phyloP scores from a whole-genome alignment of 495 filamentous ascomycete genomes.

The Staphylotrichum longicolle region DNA sequence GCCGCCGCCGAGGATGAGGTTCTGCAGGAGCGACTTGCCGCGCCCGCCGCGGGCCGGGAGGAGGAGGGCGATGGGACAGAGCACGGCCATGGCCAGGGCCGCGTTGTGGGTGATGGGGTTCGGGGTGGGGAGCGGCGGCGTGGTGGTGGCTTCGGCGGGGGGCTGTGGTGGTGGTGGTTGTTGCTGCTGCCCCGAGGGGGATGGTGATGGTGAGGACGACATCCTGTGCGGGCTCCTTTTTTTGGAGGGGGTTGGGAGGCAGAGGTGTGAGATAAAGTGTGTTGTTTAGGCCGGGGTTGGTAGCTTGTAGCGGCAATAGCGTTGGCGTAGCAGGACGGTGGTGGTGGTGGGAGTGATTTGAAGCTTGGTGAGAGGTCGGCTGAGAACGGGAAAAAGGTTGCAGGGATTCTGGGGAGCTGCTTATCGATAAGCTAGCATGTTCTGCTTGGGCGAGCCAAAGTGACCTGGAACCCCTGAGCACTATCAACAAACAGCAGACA shows the following conservation, averaged over 20 bases:
- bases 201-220: not conserved
- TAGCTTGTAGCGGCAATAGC: no score
- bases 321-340: not conserved
- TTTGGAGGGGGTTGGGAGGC: no score
- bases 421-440: no score
- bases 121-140: not conserved
- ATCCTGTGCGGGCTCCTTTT: not conserved
- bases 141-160: constrained; percentile 8
- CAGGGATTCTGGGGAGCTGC: no score
- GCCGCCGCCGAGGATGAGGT: constrained; percentile 56
- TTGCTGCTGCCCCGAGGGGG: not conserved
- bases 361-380: no score
- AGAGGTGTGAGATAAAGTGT: no score
- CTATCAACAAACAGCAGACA: not conserved
- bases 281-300: no score
- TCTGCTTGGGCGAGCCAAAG: no score
- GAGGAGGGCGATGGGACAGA: constrained; percentile 65
- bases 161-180: constrained; percentile 6
- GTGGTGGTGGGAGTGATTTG: not conserved
- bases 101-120: constrained; percentile 55
- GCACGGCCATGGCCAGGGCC: constrained; percentile 62
- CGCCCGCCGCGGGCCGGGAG: constrained; percentile 81
- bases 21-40: constrained; percentile 41
- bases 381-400: no score
- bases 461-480: no score